Conservation (phyloP, 1,284 basidiomycete species). For the Serendipita sp. region DNA sequence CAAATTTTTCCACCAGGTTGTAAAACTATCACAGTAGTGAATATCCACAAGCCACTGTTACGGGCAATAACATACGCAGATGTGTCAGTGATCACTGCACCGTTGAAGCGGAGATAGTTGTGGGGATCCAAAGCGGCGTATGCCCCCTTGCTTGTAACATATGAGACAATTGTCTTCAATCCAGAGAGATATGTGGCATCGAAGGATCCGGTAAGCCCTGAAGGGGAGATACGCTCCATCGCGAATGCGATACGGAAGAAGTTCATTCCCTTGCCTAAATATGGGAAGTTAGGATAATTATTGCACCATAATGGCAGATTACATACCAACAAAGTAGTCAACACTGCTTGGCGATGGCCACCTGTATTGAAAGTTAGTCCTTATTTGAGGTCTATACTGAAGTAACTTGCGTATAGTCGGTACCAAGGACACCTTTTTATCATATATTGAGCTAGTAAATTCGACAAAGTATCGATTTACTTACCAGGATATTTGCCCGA, state of each 20-base stretch:
- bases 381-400: background rate
- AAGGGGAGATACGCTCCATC: conserved; percentile 13
- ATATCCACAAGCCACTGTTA: conserved; percentile 14
- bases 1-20: conserved; percentile 4
- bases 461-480: no score
- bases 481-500: conserved; percentile 5
- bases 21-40: conserved; percentile 11
- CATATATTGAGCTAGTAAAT: no score
- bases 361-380: conserved; percentile 1
- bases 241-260: conserved; percentile 14
- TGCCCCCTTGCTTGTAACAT: conserved; percentile 15
- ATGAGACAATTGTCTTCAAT: conserved; percentile 11
- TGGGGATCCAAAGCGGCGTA: conserved; percentile 14
- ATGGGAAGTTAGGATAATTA: background rate
- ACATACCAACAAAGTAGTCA: conserved; percentile 12
- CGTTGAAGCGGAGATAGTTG: background rate
- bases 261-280: conserved; percentile 13
- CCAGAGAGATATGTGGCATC: conserved; percentile 13
- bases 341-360: conserved; percentile 11
- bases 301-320: background rate
- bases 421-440: conserved; percentile 9
- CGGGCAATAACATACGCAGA: conserved; percentile 21
- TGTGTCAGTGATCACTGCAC: background rate
- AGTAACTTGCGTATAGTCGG: conserved; percentile 5
- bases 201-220: conserved; percentile 12